Base-by-base conservation (phyloP, 805 yeast genomes). In the Saturnispora bothae region DNA sequence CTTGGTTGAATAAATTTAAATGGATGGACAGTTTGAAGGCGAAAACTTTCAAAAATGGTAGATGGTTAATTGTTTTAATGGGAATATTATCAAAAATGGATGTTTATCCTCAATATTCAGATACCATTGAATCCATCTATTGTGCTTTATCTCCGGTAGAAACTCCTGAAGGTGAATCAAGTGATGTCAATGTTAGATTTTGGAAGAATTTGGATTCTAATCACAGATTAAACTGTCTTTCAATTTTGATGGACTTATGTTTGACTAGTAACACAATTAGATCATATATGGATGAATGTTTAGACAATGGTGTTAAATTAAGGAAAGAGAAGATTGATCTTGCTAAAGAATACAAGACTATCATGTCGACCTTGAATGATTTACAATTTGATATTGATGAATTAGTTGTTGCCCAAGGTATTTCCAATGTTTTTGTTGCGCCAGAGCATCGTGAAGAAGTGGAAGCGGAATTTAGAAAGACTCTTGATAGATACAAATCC, bases 21-120 rank as follows among this genome's bases (percentile, higher is more conserved):
- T 92, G 97, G 96, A 73, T 76, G 42, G 94, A 82, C 22, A 65
- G 94, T 29, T 64, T 89, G 15, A 69, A 77, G 12, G 77, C 73
- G 39, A 73, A 95, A 39, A 71, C 72, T 45, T 92, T 83, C 56
- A 75, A 69, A 48, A 86, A 84, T 49, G 94, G 95, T 4, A 76
- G 75, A 39, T 89, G 96, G 96, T 79, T 84, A 48, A 68, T 80
- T 29, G 71, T 81, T 31, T 56, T 88, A 31, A 55, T 86, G 34
- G 95, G 95, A 23, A 64, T 86, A 3, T 65, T 88, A 30, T 73
- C 76, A 16, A 63, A 67, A 34, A 73, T 75, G 13, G 74, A 75
- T 33, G 67, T 76, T 45, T 65, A 76, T 28, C 73, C 76, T 1
- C 69, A 68, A 12, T 80, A 72, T 59, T 52, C 62, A 19, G 59